A percentile compares a stretch with the other conserved stretches of the same genome.
Conservation (phyloP, 192 early-diverging fungal genomes). For the Backusella tuberculispora region DNA sequence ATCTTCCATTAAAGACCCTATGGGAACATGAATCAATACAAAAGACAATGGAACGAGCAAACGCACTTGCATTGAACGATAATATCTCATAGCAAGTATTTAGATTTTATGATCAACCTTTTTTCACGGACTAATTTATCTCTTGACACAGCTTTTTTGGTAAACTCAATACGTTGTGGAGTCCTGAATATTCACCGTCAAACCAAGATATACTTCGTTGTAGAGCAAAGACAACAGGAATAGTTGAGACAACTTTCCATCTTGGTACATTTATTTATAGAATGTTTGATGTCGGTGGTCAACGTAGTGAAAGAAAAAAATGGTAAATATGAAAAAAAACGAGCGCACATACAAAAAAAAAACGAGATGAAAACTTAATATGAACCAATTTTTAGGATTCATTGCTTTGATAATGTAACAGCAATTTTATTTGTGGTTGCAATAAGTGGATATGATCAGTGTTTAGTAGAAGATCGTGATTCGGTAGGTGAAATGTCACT, state of each 20-base stretch:
- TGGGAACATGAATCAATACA: conserved; percentile 54
- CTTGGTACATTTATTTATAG: conserved; percentile 61
- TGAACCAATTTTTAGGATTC: conserved; percentile 27
- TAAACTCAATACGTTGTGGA: conserved; percentile 52
- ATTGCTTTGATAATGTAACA: conserved; percentile 60
- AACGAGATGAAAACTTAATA: background rate
- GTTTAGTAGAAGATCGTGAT: conserved; percentile 55
- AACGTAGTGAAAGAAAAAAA: conserved; percentile 97
- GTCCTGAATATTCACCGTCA: conserved; percentile 50
- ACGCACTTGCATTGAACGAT: conserved; percentile 55
- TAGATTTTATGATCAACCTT: background rate
- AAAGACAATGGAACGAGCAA: conserved; percentile 40
- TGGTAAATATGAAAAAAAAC: conserved; percentile 52
- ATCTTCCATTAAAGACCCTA: conserved; percentile 47
- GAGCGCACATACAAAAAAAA: background rate
- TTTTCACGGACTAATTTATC: background rate
- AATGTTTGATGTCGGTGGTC: conserved; percentile 98
- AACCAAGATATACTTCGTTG: conserved; percentile 65
- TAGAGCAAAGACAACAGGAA: conserved; percentile 67
- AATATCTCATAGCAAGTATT: conserved; percentile 54
- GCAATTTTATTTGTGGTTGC: conserved; percentile 62
- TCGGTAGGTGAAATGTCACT: conserved; percentile 34
- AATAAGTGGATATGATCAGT: conserved; percentile 64
- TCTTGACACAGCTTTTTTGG: conserved; percentile 51
- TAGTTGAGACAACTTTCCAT: conserved; percentile 62